Percentiles rank a stretch among this genome's conserved stretches.
These are phyloP conservation scores for Pseudisothecium myosuroides DNA, from an alignment of 225 moss, liverwort and hornwort genomes.

Conservation along the genomic window DNA sequence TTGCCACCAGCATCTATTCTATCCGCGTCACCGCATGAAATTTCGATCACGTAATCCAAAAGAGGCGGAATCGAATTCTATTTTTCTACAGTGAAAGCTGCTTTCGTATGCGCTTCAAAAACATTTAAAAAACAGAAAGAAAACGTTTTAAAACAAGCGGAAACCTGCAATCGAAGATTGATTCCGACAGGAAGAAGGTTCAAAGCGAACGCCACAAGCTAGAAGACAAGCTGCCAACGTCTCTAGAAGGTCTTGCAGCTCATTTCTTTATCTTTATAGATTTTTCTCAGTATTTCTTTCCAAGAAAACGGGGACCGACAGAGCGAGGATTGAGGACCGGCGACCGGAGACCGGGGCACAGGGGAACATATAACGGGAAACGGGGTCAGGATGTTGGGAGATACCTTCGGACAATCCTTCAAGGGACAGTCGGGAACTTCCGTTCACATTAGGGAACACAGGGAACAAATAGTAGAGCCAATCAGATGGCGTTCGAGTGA, in stretches of 20 bases:
- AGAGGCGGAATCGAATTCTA: neutral
- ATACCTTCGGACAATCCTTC: slow-evolving; percentile 8
- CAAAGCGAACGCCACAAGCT: neutral
- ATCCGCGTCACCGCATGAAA: neutral
- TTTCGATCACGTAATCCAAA: neutral
- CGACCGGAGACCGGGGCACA: too few species aligned
- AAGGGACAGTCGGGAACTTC: neutral
- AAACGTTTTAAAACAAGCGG: neutral
- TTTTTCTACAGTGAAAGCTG: neutral
- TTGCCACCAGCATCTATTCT: neutral
- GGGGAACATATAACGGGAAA: neutral
- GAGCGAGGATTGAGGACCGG: neutral
- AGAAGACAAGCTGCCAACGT: neutral
- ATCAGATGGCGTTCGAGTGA: neutral
- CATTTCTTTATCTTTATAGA: neutral
- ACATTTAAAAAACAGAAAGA: neutral
- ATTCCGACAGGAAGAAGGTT: neutral
- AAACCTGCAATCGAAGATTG: neutral
- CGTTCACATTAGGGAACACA: neutral
- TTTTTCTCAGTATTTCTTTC: neutral
- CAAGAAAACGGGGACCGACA: neutral
- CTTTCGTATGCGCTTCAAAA: neutral
- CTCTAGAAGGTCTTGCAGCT: neutral
- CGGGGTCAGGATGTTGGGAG: neutral
- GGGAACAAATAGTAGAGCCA: neutral